phyloP scores from a whole-genome alignment of 2,329 filamentous ascomycete genomes.

The Gyromitra esculenta region DNA sequence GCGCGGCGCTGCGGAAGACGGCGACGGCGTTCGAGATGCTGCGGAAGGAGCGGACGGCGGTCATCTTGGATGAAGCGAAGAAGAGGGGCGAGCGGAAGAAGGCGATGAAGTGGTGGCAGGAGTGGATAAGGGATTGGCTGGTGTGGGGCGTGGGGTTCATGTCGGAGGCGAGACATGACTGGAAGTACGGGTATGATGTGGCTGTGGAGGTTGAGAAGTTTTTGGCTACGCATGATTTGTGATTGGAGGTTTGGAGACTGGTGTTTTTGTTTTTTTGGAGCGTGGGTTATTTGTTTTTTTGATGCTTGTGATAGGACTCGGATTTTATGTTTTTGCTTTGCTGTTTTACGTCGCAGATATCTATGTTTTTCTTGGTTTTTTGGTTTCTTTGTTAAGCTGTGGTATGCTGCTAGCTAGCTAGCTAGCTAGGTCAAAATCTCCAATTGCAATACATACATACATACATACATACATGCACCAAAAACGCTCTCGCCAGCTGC shows the following conservation, averaged over 20 bases:
- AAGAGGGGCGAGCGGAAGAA: constrained; percentile 60
- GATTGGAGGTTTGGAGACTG: background rate
- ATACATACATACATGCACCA: background rate
- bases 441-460: background rate
- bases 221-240: background rate
- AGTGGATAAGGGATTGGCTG: constrained; percentile 61
- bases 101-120: constrained; percentile 59
- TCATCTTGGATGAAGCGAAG: constrained; percentile 59
- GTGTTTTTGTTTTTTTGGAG: background rate
- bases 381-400: no score
- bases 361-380: background rate
- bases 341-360: background rate
- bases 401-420: background rate
- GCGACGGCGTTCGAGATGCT: constrained; percentile 59
- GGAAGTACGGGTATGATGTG: constrained; percentile 27
- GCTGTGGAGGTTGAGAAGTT: constrained; percentile 18
- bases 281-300: background rate
- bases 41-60: constrained; percentile 60
- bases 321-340: background rate
- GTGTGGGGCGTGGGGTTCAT: constrained; percentile 59
- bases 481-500: no score
- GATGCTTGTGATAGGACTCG: no score
- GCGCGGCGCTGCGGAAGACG: constrained; percentile 56
- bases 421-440: background rate
- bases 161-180: constrained; percentile 17